Evolutionary conservation across 495 filamentous ascomycete genomes (phyloP).

Genomic region (Xylaria castorea): DNA sequence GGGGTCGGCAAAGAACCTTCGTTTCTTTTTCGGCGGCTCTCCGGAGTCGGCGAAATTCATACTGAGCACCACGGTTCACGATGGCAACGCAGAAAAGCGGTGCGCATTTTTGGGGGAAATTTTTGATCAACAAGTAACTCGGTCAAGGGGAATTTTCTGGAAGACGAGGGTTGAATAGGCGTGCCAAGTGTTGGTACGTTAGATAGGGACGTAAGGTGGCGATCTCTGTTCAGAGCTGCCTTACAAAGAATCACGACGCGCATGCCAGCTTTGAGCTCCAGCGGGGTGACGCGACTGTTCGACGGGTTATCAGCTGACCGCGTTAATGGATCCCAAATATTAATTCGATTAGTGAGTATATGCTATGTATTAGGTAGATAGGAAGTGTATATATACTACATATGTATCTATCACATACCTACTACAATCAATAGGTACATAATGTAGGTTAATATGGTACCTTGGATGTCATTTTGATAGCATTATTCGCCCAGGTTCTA

Average conservation of each 20-base stretch:
- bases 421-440: too few species aligned
- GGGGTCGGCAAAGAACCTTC: constrained; percentile 78
- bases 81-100: neutral
- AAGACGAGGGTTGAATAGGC: neutral
- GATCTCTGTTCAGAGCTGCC: neutral
- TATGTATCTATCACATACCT: neutral
- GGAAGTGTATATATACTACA: neutral
- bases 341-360: too few species aligned
- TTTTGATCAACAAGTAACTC: neutral
- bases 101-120: neutral
- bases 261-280: constrained; percentile 15
- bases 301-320: constrained; percentile 36
- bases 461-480: constrained; percentile 5
- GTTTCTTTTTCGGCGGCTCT: constrained; percentile 76
- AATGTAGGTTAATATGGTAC: too few species aligned
- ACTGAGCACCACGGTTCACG: constrained; percentile 25
- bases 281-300: constrained; percentile 35
- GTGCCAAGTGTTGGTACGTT: neutral
- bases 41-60: constrained; percentile 65
- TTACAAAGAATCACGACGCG: constrained; percentile 10
- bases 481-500: neutral
- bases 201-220: neutral
- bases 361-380: too few species aligned
- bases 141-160: neutral
- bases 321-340: constrained; percentile 29